Base-by-base conservation (phyloP, 441 rosid genomes). In the Euphorbia corollata region DNA sequence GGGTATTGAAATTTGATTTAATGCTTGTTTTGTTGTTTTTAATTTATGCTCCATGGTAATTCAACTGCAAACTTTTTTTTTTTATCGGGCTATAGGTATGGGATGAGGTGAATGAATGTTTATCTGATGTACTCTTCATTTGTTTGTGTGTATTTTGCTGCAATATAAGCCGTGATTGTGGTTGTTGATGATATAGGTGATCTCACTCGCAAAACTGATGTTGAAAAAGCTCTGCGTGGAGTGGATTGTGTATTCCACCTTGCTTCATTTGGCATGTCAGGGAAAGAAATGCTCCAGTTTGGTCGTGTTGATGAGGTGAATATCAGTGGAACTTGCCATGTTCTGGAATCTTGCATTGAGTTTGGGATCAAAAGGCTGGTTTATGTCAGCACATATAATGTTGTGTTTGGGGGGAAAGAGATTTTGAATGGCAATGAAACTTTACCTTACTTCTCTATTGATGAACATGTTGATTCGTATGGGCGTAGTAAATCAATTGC, bases 201-300 rank as follows among this genome's bases (percentile, higher is more conserved):
- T 72, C 59, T 94, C 59, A 69, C 77, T 30, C 56, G 65, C 59
- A 85, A 82, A 77, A 71, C 75, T 5, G 96, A 93, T 75, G 87
- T 88, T 3, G 88, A 80, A 5, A 86, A 73, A 72, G 91, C 91
- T 41, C 20, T 89, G 18, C 81, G 81, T 0, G 92, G 96, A 32
- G 88, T 81, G 0, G 79, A 87, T 71, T 93, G 97, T 72, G 97
- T 90, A 6, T 79, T 93, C 77, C 96, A 90, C 79, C 83, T 93
- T n/a, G 95, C 97, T 74, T 93, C 98, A 0, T 88, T 50, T 70
- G 98, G 98, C 59, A 90, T 90, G 91, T 90, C 96, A 0, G 98
- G 98, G 38, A 93, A 90, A 74, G 95, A 93, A 78, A 87, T 90
- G 98, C 79, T 93, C 30, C 98, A 80, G 74, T 80, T 87, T 32